Base-by-base conservation (phyloP, 139 green algal genomes). In the Tetraselmis chui region DNA sequence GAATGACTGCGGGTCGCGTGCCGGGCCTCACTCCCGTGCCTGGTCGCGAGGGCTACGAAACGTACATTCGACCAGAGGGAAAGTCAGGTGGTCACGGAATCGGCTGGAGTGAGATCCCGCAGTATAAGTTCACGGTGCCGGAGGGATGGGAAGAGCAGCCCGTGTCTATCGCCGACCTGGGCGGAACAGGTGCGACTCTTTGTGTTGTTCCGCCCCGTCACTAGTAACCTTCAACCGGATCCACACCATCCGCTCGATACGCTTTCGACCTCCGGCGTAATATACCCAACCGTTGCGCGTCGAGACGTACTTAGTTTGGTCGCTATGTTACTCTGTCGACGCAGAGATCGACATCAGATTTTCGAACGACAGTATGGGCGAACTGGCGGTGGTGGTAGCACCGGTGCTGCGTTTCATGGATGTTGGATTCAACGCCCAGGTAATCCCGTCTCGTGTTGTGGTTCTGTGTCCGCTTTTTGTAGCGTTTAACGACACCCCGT, bases 91-190 rank as follows among this genome's bases (percentile, higher is more conserved):
- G 91, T 0, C 93, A 97, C 79, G 94, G 93, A 5, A 92, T 98
- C 2, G 96, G 96, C 23, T 98, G 96, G 96, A 92, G 75, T 23
- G 96, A 98, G 87, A 93, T 98, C 22, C 93, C 94, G 0, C 88
- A 83, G 0, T 98, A 98, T 85, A 79, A 27, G 11, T 98, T 98
- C 88, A 88, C 90, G 76, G 89, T 98, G 0, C 90, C 92, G 0
- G 59, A 85, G 1, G 89, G 89, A 26, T 98, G 94, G 94, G 83
- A 91, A 30, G 95, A 98, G 82, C 90, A 89, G 23, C 94, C 96
- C 0, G 96, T 99, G 27, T 96, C 90, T 23, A 99, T 99, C 75
- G 96, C 96, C 1, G 96, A 99, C 85, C 88, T 98, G 28, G 96
- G 94, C 5, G 95, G 96, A 28, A 98, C 95, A 30, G 93, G 45